Percentiles rank a stretch among this genome's conserved stretches.
These are phyloP conservation scores for Exophiala alcalophila DNA, from an alignment of 2,329 filamentous ascomycete species.

Conservation along the genomic window DNA sequence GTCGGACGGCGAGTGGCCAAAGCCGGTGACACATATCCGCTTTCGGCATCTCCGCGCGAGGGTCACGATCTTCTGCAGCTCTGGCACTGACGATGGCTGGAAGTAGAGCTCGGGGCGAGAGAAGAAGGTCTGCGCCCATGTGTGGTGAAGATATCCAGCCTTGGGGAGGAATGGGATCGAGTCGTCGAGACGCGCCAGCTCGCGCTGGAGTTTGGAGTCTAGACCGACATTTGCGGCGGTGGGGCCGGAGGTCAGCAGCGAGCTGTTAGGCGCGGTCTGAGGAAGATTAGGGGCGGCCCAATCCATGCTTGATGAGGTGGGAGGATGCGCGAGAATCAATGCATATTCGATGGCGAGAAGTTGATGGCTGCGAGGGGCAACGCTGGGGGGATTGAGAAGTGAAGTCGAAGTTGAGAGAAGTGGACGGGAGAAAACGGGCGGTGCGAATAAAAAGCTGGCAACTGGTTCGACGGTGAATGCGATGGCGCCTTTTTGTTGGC, in stretches of 20 bases:
- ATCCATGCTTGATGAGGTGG: conserved; percentile 18
- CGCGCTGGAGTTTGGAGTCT: conserved; percentile 50
- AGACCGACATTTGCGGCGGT: conserved; percentile 32
- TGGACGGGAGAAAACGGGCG: too few species aligned
- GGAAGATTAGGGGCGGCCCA: conserved; percentile 28
- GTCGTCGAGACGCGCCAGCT: conserved; percentile 59
- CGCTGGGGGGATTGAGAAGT: too few species aligned
- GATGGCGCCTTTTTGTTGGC: too few species aligned
- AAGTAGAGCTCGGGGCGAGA: conserved; percentile 88
- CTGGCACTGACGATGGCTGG: conserved; percentile 71
- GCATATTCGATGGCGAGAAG: conserved; percentile 1
- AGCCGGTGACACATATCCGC: conserved; percentile 81
- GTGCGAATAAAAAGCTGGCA: too few species aligned
- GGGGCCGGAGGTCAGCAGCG: conserved; percentile 6
- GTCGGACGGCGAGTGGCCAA: conserved; percentile 86
- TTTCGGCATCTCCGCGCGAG: conserved; percentile 78
- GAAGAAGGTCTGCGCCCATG: conserved; percentile 92
- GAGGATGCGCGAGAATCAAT: conserved; percentile 7
- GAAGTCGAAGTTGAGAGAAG: too few species aligned
- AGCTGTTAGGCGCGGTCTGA: conserved; percentile 22
- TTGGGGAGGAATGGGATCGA: conserved; percentile 73
- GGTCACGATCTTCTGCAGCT: conserved; percentile 79
- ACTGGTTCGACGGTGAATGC: too few species aligned
- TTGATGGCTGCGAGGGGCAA: too few species aligned
- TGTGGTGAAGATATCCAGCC: conserved; percentile 73